Base-by-base conservation (phyloP, 164 flowering plant genomes). In the Nymphaea thermarum region DNA sequence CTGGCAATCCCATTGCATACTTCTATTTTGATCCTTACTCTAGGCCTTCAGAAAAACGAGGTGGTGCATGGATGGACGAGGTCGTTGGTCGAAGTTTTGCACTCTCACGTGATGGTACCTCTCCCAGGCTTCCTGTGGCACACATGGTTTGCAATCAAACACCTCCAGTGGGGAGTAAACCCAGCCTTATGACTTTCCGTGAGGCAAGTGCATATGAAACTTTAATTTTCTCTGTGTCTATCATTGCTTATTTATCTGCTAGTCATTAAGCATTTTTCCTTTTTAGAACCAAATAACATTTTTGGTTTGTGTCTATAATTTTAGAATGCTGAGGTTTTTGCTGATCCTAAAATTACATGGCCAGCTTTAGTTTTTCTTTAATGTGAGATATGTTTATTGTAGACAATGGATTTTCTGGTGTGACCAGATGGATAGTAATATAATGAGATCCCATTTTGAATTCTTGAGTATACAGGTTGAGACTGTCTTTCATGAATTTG, bases 61-160 rank as follows among this genome's bases (percentile, higher is more conserved):
- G 89, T 67, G 99, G 99, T 71, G 99, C 98, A 65, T 95, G 99
- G 99, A 90, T 95, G 99, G 89, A 86, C 77, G 97, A 86, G 80
- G 99, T 90, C 80, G 83, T 92, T 82, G 76, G 80, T 47, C 83
- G 98, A 65, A 92, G 98, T 71, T 89, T 84, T 67, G 91, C 81
- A 66, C 74, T 92, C 69, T 85, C 97, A 43, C 85, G 74, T 43
- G 81, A 85, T 80, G 96, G 97, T 67, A 66, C 82, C 61, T 75
- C 90, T 67, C 76, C 82, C 41, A 83, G 98, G 83, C 80, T 95
- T 80, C 99, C 97, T 66, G 66, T 95, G 74, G 99, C 97, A 17
- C 94, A 90, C 81, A 89, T 95, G 93, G 93, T 95, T 67, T 95
- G 99, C 81, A 95, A 92, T 79, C 98, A 95, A 78, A 81, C 87